Evolutionary conservation across 108 stramenopile species (phyloP), one percentile per base, ranked within the genome.

Genomic region (Licmophora abbreviata): DNA sequence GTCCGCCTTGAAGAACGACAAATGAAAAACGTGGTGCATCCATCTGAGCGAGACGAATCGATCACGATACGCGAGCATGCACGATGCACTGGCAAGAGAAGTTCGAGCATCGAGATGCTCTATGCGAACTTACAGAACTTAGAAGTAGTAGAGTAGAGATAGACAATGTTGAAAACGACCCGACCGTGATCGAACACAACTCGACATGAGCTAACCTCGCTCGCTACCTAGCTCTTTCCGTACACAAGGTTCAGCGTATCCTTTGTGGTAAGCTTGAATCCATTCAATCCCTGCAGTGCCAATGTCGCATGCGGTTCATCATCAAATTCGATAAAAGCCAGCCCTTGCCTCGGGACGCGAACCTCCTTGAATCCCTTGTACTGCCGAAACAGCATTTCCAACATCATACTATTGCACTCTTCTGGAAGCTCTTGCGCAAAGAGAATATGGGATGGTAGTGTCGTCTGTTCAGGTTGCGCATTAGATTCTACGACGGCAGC

Each of bases 281-380:
- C 93, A 55, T 93, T 80, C 70, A 96, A 76, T 23, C 63, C 87
- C 29, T 90, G 66, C 64, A 89, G 51, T 0, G 93, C 95, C 48
- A 83, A 23, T 9, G 86, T 88, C 9, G 95, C 95, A 71, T 87
- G 81, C 1, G 81, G 72, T 59, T 90, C 90, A 21, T 63, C 68
- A 5, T 79, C 87, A 72, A 95, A 97, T 54, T 94, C 90, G 52
- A 97, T 72, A 62, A 91, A 94, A 27, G 91, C 95, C 64, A 87
- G 36, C 29, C 93, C 93, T 32, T 54, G 51, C 28, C 73, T 59
- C 15, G 80, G 72, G 42, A 77, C 64, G 10, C 83, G 83, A 1
- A 93, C 88, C 60, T 93, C 91, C 60, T 78, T 72, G 54, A 79
- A 96, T 18, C 95, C 96, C 7, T 66, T 34, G 71, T 94, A 93